Base-by-base conservation (phyloP, 139 green algal genomes). In the Coelastrella sp. region DNA sequence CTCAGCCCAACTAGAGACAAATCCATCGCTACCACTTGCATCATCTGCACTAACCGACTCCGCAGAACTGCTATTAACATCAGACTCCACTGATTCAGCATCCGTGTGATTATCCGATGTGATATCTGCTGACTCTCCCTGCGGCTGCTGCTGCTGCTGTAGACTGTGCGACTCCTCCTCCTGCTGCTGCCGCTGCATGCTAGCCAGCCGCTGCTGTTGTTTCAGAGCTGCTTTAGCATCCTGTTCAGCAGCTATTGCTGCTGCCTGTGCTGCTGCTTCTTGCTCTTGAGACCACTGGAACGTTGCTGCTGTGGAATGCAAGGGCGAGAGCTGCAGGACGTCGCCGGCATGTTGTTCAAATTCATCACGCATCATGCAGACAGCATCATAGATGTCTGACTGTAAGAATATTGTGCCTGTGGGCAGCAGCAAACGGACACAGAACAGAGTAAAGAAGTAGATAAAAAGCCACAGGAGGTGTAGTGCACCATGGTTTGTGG, bases 321-420 rank as follows among this genome's bases (percentile, higher is more conserved):
- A 22, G 2, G 91, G 74, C 5, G 88, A 88, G 47, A 95, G 92
- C n/a, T 88, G 81, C 75, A 96, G 92, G 2, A 66, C 79, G 11
- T 90, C 90, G 32, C 19, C 20, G 14, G 75, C 92, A 73, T 91
- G 91, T 73, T 83, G 59, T 89, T 97, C 95, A 87, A 97, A 94
- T 23, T 89, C 90, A 78, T 97, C 93, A 23, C 94, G 91, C 92
- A 96, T 96, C 5, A 91, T 86, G 0, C 81, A 80, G 0, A 90
- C 83, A 58, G 92, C 92, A 71, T 95, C 88, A 85, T 94, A 78
- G 5, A 98, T 93, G 84, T 98, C 97, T 2, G 95, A 97, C 91
- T 98, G 96, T 73, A 98, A 84, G 80, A 98, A 96, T 57, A 99
- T 83, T 8, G 84, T 89, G 4, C 94, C 94, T 94, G 93, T 84